A percentile compares a stretch with the other conserved stretches of the same genome.
These are phyloP conservation scores for Echria macrotheca DNA, from an alignment of 495 filamentous ascomycete genomes.

Conservation along the genomic window DNA sequence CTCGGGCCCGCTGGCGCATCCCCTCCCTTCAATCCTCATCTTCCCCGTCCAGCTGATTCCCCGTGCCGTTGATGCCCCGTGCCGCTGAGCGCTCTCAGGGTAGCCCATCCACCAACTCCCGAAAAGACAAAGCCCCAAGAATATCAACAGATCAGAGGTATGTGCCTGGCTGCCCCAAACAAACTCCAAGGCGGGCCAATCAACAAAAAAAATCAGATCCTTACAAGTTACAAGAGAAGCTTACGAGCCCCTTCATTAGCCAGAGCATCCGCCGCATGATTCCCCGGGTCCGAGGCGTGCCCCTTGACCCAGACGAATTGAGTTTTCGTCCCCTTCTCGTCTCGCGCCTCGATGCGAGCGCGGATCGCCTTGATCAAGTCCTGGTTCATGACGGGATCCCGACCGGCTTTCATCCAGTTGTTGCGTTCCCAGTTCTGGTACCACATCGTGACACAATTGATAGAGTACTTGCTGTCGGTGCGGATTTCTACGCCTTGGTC, in stretches of 20 bases:
- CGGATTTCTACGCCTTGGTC: conserved; percentile 61
- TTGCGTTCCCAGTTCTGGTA: conserved; percentile 72
- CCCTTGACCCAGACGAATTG: conserved; percentile 86
- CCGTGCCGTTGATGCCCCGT: too few relatives aligned
- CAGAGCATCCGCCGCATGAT: conserved; percentile 72
- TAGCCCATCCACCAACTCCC: too few relatives aligned
- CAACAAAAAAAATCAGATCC: too few relatives aligned
- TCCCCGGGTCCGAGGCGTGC: conserved; percentile 62
- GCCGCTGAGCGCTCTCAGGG: too few relatives aligned
- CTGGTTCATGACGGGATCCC: conserved; percentile 77
- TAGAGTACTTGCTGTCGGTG: conserved; percentile 81
- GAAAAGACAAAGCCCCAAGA: too few relatives aligned
- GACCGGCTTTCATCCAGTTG: conserved; percentile 65
- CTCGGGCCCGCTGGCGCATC: too few relatives aligned
- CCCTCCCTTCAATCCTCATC: too few relatives aligned
- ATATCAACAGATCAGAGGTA: too few relatives aligned
- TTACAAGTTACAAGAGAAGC: background rate
- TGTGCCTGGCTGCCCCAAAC: too few relatives aligned
- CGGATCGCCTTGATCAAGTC: conserved; percentile 75
- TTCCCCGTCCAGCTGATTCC: too few relatives aligned
- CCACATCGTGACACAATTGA: conserved; percentile 88
- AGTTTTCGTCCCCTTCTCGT: conserved; percentile 54
- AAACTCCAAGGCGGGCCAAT: too few relatives aligned
- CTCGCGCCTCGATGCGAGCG: conserved; percentile 64
- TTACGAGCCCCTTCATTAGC: conserved; percentile 57